Evolutionary conservation across 495 filamentous ascomycete genomes (phyloP).

Genomic region (Penicillium paradoxum): DNA sequence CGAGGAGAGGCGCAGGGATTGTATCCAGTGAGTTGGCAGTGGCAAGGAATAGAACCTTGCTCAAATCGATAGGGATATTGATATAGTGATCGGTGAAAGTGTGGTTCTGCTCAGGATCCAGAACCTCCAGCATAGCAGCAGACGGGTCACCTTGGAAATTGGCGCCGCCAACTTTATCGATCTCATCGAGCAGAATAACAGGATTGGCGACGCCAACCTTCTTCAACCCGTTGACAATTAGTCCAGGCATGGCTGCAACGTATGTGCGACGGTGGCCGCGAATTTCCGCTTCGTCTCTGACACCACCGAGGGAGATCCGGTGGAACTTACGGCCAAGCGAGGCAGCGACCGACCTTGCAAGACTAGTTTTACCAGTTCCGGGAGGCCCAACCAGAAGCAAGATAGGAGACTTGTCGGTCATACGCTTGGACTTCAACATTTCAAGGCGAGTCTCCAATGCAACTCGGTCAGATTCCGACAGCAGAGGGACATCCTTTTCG

Average conservation of each 20-base stretch:
- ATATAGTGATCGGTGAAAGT: constrained; percentile 95
- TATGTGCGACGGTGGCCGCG: constrained; percentile 94
- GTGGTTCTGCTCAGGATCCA: constrained; percentile 97
- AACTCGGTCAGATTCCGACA: constrained; percentile 39
- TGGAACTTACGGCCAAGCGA: constrained; percentile 95
- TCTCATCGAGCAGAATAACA: constrained; percentile 95
- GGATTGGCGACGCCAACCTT: constrained; percentile 96
- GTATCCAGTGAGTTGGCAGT: constrained; percentile 95
- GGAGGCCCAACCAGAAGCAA: constrained; percentile 91
- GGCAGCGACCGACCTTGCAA: constrained; percentile 89
- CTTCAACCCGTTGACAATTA: constrained; percentile 90
- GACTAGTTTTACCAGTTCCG: constrained; percentile 91
- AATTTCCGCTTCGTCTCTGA: constrained; percentile 95
- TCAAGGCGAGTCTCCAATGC: constrained; percentile 57
- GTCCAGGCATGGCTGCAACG: constrained; percentile 95
- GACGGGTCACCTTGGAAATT: constrained; percentile 96
- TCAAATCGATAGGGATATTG: constrained; percentile 91
- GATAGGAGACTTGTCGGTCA: constrained; percentile 94
- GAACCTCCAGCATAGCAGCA: constrained; percentile 97
- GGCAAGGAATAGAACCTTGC: constrained; percentile 97
- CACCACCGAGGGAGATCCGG: constrained; percentile 92
- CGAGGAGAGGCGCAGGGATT: constrained; percentile 88
- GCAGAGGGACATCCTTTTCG: constrained; percentile 31
- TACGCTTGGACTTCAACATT: constrained; percentile 64
- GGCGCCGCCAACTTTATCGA: constrained; percentile 91